phyloP scores from a whole-genome alignment of 176 grass and related monocot species.

The Canna indica region DNA sequence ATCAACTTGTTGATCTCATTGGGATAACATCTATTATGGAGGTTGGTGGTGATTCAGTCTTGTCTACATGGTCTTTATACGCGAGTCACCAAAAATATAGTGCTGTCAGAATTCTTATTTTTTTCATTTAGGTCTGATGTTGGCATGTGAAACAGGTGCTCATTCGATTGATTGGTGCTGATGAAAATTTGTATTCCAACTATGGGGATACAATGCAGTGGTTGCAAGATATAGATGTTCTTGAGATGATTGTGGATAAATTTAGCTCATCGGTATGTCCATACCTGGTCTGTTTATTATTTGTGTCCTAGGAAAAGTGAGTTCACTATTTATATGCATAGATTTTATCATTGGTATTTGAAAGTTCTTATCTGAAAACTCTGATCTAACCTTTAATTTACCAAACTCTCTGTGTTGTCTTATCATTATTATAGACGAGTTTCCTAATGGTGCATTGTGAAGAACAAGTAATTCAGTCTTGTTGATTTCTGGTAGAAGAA shows the following conservation, averaged over 20 bases:
- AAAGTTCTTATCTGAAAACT: not conserved
- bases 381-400: not conserved
- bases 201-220: constrained; percentile 76
- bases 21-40: constrained; percentile 97
- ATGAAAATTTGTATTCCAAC: constrained; percentile 92
- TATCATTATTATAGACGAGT: not conserved
- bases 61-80: constrained; percentile 7
- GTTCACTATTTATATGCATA: not conserved
- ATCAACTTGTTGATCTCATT: constrained; percentile 88
- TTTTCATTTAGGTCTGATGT: not conserved
- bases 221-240: constrained; percentile 91
- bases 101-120: not conserved
- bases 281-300: not conserved
- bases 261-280: constrained; percentile 81
- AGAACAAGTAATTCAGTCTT: not conserved
- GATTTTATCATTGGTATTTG: not conserved
- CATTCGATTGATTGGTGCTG: constrained; percentile 85
- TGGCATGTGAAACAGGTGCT: constrained; percentile 58
- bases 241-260: constrained; percentile 92
- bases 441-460: not conserved
- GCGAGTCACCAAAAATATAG: constrained; percentile 1
- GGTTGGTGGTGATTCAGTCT: constrained; percentile 31
- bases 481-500: not conserved
- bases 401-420: no score
- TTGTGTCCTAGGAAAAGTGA: no score